These are phyloP conservation scores for Talaromyces adpressus DNA, from an alignment of 495 filamentous ascomycete species.

Conservation along the genomic window DNA sequence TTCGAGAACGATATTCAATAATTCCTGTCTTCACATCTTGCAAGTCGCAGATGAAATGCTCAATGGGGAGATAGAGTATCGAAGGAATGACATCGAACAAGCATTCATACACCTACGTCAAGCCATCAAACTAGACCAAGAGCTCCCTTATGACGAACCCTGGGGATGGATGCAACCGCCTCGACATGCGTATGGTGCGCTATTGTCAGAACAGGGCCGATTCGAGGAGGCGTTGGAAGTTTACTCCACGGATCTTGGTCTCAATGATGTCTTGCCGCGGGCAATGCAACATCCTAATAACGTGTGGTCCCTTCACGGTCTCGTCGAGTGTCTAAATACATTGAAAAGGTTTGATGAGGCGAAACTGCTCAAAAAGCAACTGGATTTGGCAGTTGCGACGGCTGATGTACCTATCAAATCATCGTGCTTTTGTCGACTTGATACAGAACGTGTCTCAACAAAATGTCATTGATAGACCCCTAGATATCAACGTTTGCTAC, in stretches of 20 bases:
- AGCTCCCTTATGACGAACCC: slow-evolving; percentile 58
- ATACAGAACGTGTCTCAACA: neutral
- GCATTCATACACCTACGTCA: slow-evolving; percentile 48
- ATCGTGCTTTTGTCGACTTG: slow-evolving; percentile 55
- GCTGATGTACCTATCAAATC: slow-evolving; percentile 54
- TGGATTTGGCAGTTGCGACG: slow-evolving; percentile 41
- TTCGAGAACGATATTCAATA: slow-evolving; percentile 58
- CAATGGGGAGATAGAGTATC: slow-evolving; percentile 62
- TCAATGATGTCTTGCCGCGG: slow-evolving; percentile 46
- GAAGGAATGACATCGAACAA: slow-evolving; percentile 42
- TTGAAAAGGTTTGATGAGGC: slow-evolving; percentile 45
- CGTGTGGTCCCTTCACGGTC: slow-evolving; percentile 62
- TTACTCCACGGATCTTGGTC: slow-evolving; percentile 57
- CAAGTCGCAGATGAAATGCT: slow-evolving; percentile 54
- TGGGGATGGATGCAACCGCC: slow-evolving; percentile 68
- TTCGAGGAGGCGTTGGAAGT: slow-evolving; percentile 46
- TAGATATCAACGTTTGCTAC: neutral
- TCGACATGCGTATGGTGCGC: slow-evolving; percentile 57
- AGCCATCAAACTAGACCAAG: slow-evolving; percentile 48
- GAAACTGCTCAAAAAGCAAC: slow-evolving; percentile 34
- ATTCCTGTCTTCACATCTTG: slow-evolving; percentile 54
- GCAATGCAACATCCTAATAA: slow-evolving; percentile 57
- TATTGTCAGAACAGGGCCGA: slow-evolving; percentile 53
- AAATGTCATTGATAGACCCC: neutral
- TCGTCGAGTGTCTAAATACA: slow-evolving; percentile 53